These are phyloP conservation scores for Ophioceras dolichostomum DNA, from an alignment of 2,329 filamentous ascomycete genomes.

Conservation along the genomic window DNA sequence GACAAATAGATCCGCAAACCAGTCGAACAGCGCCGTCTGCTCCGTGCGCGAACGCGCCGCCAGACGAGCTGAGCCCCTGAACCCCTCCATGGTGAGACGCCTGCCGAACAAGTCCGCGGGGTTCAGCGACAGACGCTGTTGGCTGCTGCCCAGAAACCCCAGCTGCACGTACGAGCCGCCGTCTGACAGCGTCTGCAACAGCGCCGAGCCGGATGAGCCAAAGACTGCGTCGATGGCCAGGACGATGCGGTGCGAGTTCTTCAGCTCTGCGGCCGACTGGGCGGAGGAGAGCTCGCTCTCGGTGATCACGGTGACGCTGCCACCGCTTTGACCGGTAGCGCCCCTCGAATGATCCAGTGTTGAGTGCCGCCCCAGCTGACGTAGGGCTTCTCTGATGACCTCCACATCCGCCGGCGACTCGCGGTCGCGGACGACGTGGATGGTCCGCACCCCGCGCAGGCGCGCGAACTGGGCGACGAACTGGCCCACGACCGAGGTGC, in stretches of 20 bases:
- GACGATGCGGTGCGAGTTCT: conserved; percentile 4
- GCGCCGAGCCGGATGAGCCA: conserved; percentile 6
- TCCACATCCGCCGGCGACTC: conserved; percentile 1
- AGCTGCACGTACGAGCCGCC: conserved; percentile 9
- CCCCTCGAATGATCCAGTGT: too few species aligned
- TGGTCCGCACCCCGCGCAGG: conserved; percentile 5
- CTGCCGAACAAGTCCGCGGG: too few species aligned
- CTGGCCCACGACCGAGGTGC: conserved; percentile 8
- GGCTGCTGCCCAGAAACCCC: conserved; percentile 7
- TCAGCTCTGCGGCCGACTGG: too few species aligned
- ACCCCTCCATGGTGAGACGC: too few species aligned
- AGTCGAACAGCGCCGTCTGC: neutral
- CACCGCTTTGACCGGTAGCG: neutral
- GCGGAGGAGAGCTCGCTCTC: conserved; percentile 8
- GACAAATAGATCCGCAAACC: conserved; percentile 1
- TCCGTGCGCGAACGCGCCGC: neutral
- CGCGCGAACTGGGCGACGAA: conserved; percentile 12
- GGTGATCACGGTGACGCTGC: conserved; percentile 7
- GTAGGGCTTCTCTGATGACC: neutral
- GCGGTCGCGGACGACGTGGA: conserved; percentile 9
- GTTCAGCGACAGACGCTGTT: too few species aligned
- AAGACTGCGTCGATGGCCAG: conserved; percentile 10
- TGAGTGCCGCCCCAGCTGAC: too few species aligned
- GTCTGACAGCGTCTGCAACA: conserved; percentile 6
- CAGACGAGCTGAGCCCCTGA: neutral